Percentiles rank a stretch among this genome's conserved stretches.
These are phyloP conservation scores for Oehlia diaphana DNA, from an alignment of 192 early-diverging fungal genomes.

Conservation along the genomic window DNA sequence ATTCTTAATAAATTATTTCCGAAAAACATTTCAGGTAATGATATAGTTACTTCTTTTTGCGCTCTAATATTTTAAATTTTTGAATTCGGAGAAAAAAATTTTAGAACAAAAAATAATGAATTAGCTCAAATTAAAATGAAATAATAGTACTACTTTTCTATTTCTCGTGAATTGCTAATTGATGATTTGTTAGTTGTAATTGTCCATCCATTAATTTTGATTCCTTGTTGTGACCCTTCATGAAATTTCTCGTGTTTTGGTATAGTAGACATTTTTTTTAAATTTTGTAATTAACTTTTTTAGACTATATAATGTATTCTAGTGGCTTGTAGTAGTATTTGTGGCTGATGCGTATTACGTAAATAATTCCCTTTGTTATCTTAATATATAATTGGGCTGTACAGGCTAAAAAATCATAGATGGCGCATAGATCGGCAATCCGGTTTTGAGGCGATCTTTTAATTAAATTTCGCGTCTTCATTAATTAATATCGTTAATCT, in stretches of 20 bases:
- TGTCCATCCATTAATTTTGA: conserved; percentile 50
- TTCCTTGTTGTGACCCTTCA: conserved; percentile 44
- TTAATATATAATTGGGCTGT: too few species aligned
- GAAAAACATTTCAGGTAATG: conserved; percentile 97
- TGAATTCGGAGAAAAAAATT: background rate
- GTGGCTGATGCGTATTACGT: too few species aligned
- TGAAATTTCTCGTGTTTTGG: conserved; percentile 37
- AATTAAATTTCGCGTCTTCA: too few species aligned
- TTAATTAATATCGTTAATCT: too few species aligned
- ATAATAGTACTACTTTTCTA: conserved; percentile 46
- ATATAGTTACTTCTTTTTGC: conserved; percentile 61
- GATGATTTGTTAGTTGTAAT: conserved; percentile 51
- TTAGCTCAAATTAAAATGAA: background rate
- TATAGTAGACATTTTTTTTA: conserved; percentile 7
- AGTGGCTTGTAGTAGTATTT: too few species aligned
- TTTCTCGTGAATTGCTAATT: conserved; percentile 56
- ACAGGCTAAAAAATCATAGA: too few species aligned
- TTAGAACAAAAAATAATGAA: background rate
- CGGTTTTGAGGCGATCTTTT: too few species aligned
- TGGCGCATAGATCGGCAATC: too few species aligned
- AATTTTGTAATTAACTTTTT: too few species aligned
- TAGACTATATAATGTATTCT: too few species aligned
- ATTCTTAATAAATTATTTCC: conserved; percentile 79
- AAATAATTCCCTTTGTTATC: too few species aligned
- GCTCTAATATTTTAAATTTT: conserved; percentile 32